Percentiles rank a stretch among this genome's conserved stretches.
These are phyloP conservation scores for Mycotypha africana DNA, from an alignment of 371 early-diverging fungal species.

Conservation along the genomic window DNA sequence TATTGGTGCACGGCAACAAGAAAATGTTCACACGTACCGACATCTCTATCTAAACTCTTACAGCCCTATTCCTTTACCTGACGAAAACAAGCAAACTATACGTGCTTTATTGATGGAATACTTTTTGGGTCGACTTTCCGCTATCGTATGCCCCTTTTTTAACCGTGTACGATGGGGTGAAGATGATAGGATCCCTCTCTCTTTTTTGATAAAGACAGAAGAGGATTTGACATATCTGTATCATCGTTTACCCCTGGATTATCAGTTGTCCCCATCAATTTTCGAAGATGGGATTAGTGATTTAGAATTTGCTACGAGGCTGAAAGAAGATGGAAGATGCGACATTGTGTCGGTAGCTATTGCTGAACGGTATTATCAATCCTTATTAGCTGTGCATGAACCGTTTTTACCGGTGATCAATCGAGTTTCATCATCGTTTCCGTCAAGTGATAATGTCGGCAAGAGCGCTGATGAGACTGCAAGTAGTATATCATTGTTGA, in stretches of 20 bases:
- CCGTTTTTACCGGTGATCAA: slow-evolving; percentile 26
- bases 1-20: no score
- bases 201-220: slow-evolving; percentile 21
- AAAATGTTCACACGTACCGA: no score
- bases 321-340: slow-evolving; percentile 13
- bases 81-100: slow-evolving; percentile 12
- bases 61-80: slow-evolving; percentile 11
- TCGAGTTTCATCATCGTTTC: not conserved
- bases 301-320: slow-evolving; percentile 17
- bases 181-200: slow-evolving; percentile 18
- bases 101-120: slow-evolving; percentile 22
- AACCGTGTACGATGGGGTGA: slow-evolving; percentile 13
- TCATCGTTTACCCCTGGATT: slow-evolving; percentile 13
- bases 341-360: slow-evolving; percentile 16
- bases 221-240: slow-evolving; percentile 17
- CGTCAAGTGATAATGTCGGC: no score
- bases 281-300: slow-evolving; percentile 27
- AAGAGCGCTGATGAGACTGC: no score
- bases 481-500: not conserved
- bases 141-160: slow-evolving; percentile 12
- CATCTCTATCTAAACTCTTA: no score
- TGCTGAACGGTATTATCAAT: slow-evolving; percentile 21
- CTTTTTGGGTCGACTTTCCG: slow-evolving; percentile 6
- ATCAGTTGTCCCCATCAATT: slow-evolving; percentile 14
- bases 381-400: slow-evolving; percentile 22